phyloP scores from a whole-genome alignment of 805 yeast species.

The Candida koratica region DNA sequence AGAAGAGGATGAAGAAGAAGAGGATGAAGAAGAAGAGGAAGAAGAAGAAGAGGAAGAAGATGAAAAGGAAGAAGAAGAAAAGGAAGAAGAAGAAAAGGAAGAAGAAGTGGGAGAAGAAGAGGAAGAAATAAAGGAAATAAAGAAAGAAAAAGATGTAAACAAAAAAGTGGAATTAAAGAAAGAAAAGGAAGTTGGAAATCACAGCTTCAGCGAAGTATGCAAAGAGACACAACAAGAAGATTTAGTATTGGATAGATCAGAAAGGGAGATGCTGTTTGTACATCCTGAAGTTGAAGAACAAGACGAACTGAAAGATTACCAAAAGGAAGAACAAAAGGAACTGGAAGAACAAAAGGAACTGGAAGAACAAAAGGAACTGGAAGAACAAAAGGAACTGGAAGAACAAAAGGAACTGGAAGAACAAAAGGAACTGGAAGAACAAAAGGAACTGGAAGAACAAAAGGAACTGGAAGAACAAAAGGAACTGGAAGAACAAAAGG shows the following conservation, averaged over 20 bases:
- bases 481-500: conserved; percentile 25
- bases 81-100: not conserved
- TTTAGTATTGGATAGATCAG: conserved; percentile 14
- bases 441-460: conserved; percentile 15
- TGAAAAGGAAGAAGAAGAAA: conserved; percentile 11
- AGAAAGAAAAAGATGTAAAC: conserved; percentile 6
- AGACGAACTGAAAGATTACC: conserved; percentile 15
- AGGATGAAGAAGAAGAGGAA: conserved; percentile 9
- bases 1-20: conserved; percentile 15
- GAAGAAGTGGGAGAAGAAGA: conserved; percentile 2
- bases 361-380: not conserved
- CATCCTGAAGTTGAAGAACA: no score
- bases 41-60: conserved; percentile 8
- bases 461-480: conserved; percentile 21
- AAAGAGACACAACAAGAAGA: conserved; percentile 12
- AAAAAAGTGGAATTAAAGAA: not conserved
- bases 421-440: conserved; percentile 23
- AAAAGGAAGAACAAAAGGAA: not conserved
- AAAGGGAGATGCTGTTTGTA: no score
- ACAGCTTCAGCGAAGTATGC: conserved; percentile 4
- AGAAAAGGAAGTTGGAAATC: conserved; percentile 1
- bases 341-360: conserved; percentile 1
- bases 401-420: conserved; percentile 22
- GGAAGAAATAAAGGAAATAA: conserved; percentile 15
- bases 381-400: not conserved